Conservation (phyloP, 306 rosid genomes). For the Prunus dulcis region DNA sequence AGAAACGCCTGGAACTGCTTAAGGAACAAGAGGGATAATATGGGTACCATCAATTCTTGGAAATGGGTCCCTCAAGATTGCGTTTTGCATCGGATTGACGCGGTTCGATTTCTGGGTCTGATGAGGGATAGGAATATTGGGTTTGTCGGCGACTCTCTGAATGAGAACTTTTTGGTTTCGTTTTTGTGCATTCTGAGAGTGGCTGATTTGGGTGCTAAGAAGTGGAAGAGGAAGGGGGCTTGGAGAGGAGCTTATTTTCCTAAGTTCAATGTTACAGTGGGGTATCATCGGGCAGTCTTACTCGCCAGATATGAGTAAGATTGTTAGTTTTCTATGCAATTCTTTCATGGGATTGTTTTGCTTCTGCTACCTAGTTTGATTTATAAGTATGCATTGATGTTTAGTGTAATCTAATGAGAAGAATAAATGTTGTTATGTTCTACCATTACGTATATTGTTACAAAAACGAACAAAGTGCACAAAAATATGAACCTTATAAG, state of each 20-base stretch:
- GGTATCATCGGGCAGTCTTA: slow-evolving; percentile 87
- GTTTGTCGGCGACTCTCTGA: slow-evolving; percentile 80
- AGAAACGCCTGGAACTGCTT: slow-evolving; percentile 91
- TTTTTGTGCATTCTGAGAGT: slow-evolving; percentile 67
- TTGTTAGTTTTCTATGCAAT: neutral
- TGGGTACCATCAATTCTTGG: slow-evolving; percentile 71
- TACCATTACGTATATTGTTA: neutral
- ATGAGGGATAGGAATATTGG: slow-evolving; percentile 78
- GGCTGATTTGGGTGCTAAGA: slow-evolving; percentile 67
- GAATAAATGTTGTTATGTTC: neutral
- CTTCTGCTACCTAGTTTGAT: neutral
- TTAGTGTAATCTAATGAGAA: neutral
- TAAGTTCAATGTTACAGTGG: slow-evolving; percentile 68
- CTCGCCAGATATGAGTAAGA: slow-evolving; percentile 71
- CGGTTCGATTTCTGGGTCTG: slow-evolving; percentile 46
- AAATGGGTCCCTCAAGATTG: slow-evolving; percentile 69
- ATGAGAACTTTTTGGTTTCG: slow-evolving; percentile 77
- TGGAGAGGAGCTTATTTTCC: slow-evolving; percentile 95
- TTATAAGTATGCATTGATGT: neutral
- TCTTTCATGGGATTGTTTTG: neutral
- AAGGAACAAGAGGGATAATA: slow-evolving; percentile 65
- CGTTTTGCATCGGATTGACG: slow-evolving; percentile 60
- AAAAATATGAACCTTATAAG: no score
- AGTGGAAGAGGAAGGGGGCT: slow-evolving; percentile 88
- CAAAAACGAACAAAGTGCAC: neutral